phyloP scores from a whole-genome alignment of 1,284 basidiomycete genomes.

The Trichosporon sp. region DNA sequence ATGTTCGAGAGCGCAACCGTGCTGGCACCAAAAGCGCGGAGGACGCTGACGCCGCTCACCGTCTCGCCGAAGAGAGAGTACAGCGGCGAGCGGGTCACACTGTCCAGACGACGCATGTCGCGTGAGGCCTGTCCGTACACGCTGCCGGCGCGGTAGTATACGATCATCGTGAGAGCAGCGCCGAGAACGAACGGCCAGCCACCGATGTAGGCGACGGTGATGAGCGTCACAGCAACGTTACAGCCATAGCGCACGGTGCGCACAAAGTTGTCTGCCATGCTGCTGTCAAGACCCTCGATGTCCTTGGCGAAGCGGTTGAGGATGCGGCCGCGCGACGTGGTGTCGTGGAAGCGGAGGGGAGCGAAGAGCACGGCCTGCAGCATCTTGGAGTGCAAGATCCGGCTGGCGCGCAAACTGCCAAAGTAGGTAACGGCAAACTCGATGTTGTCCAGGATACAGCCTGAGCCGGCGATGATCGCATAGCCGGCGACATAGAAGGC shows the following conservation, averaged over 20 bases:
- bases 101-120: constrained; percentile 82
- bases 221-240: constrained; percentile 41
- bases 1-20: constrained; percentile 81
- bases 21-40: constrained; percentile 70
- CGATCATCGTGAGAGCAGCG: constrained; percentile 55
- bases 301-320: constrained; percentile 91
- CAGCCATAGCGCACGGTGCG: constrained; percentile 58
- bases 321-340: constrained; percentile 75
- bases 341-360: constrained; percentile 89
- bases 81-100: constrained; percentile 79
- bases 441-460: constrained; percentile 36
- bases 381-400: constrained; percentile 64
- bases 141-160: constrained; percentile 54
- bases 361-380: constrained; percentile 83
- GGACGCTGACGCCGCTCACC: constrained; percentile 71
- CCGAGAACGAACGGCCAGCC: constrained; percentile 67
- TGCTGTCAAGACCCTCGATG: constrained; percentile 85
- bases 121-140: constrained; percentile 81
- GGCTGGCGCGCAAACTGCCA: constrained; percentile 65
- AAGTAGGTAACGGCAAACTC: constrained; percentile 49
- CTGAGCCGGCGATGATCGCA: constrained; percentile 50
- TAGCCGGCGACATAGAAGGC: constrained; percentile 74
- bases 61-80: constrained; percentile 90
- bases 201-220: constrained; percentile 72
- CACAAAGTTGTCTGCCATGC: constrained; percentile 71